phyloP scores from a whole-genome alignment of 169 alveolate genomes.

The Plasmodium inui region DNA sequence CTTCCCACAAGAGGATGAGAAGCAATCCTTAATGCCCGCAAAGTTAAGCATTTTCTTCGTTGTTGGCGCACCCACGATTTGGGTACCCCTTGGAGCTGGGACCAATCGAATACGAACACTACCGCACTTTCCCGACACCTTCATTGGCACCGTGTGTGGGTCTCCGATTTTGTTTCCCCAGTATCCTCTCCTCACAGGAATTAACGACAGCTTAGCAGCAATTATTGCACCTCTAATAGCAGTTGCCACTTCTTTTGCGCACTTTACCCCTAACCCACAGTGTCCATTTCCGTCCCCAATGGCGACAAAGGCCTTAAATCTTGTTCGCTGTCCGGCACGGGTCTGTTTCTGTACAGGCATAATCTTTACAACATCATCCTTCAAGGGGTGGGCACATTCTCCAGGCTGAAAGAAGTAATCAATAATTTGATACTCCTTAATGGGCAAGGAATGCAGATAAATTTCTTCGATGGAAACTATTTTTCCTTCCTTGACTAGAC shows the following conservation, averaged over 20 bases:
- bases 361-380: constrained; percentile 99
- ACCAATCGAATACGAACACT: constrained; percentile 99
- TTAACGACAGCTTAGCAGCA: constrained; percentile 98
- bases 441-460: constrained; percentile 98
- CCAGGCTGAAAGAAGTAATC: constrained; percentile 94
- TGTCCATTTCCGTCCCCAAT: constrained; percentile 98
- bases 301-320: constrained; percentile 99
- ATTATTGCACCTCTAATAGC: constrained; percentile 99
- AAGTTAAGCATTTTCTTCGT: constrained; percentile 97
- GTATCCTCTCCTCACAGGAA: constrained; percentile 99
- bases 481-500: constrained; percentile 97
- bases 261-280: constrained; percentile 97
- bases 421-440: constrained; percentile 98
- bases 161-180: constrained; percentile 99
- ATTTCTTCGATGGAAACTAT: constrained; percentile 98
- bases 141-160: constrained; percentile 99
- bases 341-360: constrained; percentile 99
- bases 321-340: constrained; percentile 99
- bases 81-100: constrained; percentile 99
- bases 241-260: constrained; percentile 99
- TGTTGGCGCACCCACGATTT: constrained; percentile 99
- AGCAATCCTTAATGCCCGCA: constrained; percentile 99
- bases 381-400: constrained; percentile 91
- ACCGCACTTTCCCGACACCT: constrained; percentile 99
- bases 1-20: constrained; percentile 97